Evolutionary conservation across 1,284 basidiomycete genomes (phyloP), one percentile per base, ranked within the genome.

Genomic region (Tilletia walkeri): DNA sequence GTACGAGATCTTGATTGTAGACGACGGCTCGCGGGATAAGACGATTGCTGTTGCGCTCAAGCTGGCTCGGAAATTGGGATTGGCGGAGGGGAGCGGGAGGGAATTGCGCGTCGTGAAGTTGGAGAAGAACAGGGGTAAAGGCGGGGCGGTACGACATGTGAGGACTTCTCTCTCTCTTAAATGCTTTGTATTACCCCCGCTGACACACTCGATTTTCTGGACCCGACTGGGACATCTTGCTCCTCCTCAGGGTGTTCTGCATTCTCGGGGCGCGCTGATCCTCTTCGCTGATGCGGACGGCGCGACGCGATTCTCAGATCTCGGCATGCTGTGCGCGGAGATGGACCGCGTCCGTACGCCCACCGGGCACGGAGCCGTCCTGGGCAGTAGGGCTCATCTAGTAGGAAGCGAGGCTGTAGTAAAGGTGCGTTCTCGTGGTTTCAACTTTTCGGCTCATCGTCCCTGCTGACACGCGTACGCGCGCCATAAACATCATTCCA

Each of bases 271-370:
- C 4, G 84, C 86, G 72, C 85, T 91, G n/a, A 86, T 96, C 65
- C 85, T 96, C 65, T 94, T 96, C 88, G 94, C 91, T 47, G 94
- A 97, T 80, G 94, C 94, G 5, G 94, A 97, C 78, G 94, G 92
- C 1, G 94, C 94, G 30, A 94, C 92, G 72, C 87, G 89, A 49
- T 95, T 97, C 76, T 86, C 89, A 61, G 94, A 95, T 78, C 82
- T 96, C 14, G 89, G 91, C 74, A 78, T 86, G 38, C 85, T 97
- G 16, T 92, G 92, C 88, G 84, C 84, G 1, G 88, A 88, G 24
- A 90, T 95, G 88, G 61, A 66, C 5, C 66, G 63, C 3, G 70
- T 80, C 2, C 53, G 75, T 2, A 81, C 76, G 48, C 49, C 67
- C 0, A 50, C 56, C 9, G 89, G 88, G 0, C 88, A 93, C 34